These are phyloP conservation scores for Cercophora samala DNA, from an alignment of 495 filamentous ascomycete species.

Conservation along the genomic window DNA sequence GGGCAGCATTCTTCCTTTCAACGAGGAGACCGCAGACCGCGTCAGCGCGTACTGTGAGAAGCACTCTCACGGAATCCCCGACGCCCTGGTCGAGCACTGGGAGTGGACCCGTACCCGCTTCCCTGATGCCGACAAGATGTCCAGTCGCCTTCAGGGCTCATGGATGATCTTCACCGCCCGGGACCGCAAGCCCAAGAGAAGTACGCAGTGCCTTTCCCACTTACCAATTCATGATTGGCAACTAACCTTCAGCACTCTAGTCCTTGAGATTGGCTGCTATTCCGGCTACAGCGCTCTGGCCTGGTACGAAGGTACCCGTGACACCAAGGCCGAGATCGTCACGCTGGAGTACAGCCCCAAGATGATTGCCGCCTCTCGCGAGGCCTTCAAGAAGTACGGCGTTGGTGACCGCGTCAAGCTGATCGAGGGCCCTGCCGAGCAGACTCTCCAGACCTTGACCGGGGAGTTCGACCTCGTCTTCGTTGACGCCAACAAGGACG, in stretches of 20 bases:
- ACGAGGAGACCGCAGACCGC: not conserved
- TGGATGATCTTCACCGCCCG: not conserved
- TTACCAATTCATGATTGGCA: too few relatives aligned
- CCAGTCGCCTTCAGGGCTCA: not conserved
- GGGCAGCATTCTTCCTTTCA: not conserved
- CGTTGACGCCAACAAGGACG: not conserved
- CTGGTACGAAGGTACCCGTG: not conserved
- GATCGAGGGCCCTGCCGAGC: not conserved
- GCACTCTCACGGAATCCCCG: not conserved
- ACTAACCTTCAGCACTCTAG: too few relatives aligned
- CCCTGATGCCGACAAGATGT: constrained; percentile 1
- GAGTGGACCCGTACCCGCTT: not conserved
- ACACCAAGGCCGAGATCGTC: constrained; percentile 1
- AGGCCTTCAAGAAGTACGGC: not conserved
- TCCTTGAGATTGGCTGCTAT: not conserved
- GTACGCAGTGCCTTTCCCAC: too few relatives aligned
- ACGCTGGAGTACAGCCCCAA: not conserved
- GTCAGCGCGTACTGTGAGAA: not conserved
- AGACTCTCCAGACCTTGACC: not conserved
- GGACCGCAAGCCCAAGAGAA: not conserved
- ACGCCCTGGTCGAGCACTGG: not conserved
- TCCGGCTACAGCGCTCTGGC: not conserved
- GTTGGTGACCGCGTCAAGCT: not conserved
- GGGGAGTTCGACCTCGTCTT: not conserved
- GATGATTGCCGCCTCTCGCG: not conserved